Conservation (phyloP, 2,329 filamentous ascomycete species). For the Fusarium acutatum region DNA sequence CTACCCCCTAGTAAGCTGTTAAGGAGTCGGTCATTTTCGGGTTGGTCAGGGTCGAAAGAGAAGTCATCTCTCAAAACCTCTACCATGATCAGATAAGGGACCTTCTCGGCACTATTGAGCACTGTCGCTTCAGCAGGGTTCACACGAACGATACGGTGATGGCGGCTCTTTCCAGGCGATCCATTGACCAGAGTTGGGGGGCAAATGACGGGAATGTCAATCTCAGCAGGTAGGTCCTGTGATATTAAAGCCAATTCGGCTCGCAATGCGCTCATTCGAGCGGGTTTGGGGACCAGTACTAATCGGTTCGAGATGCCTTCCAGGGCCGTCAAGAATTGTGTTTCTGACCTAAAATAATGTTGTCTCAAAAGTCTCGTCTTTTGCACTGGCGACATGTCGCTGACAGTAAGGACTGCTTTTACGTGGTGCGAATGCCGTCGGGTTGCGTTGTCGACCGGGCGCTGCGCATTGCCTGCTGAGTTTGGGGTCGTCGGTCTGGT, state of each 20-base stretch:
- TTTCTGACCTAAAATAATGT: conserved; percentile 85
- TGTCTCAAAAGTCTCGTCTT: conserved; percentile 78
- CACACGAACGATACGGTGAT: conserved; percentile 83
- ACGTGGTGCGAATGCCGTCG: conserved; percentile 69
- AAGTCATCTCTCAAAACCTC: conserved; percentile 85
- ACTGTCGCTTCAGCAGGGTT: conserved; percentile 87
- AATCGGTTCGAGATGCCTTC: conserved; percentile 88
- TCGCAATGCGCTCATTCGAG: conserved; percentile 80
- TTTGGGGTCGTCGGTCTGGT: conserved; percentile 66
- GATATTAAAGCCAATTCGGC: conserved; percentile 84
- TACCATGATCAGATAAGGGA: conserved; percentile 85
- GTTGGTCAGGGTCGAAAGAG: conserved; percentile 78
- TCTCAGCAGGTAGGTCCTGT: conserved; percentile 82
- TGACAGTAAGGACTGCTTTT: conserved; percentile 65
- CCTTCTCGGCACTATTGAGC: conserved; percentile 85
- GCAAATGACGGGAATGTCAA: conserved; percentile 84
- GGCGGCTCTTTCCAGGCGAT: conserved; percentile 76
- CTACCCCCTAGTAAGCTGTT: conserved; percentile 65
- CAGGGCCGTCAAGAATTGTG: conserved; percentile 80
- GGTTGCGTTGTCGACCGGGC: conserved; percentile 58
- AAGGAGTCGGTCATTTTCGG: conserved; percentile 75
- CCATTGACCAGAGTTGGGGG: conserved; percentile 78
- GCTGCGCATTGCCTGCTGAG: conserved; percentile 60
- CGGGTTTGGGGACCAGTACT: conserved; percentile 82
- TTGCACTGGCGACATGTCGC: conserved; percentile 70